Conservation (phyloP, 306 rosid genomes). For the Medicago truncatula region DNA sequence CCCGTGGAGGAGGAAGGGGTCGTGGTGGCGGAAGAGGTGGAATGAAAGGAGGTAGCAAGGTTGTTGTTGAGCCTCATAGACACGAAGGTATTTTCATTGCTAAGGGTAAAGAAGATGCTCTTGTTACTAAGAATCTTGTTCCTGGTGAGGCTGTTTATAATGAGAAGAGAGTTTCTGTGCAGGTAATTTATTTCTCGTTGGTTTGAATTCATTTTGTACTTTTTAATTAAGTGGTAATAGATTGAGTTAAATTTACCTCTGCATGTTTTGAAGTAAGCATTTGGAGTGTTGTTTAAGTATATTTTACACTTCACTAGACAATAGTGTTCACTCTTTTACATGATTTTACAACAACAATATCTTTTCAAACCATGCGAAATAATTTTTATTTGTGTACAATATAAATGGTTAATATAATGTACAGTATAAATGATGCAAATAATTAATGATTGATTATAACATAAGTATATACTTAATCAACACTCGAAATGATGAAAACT, state of each 20-base stretch:
- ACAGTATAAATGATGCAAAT: no score
- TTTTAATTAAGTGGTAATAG: neutral
- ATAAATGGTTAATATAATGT: no score
- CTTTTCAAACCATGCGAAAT: neutral
- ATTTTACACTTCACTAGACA: neutral
- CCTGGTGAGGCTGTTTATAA: slow-evolving; percentile 93
- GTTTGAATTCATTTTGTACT: neutral
- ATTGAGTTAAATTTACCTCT: neutral
- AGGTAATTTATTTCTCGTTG: slow-evolving; percentile 51
- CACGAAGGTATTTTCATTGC: slow-evolving; percentile 90
- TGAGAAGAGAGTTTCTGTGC: slow-evolving; percentile 82
- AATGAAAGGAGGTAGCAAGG: slow-evolving; percentile 58
- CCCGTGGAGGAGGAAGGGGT: slow-evolving; percentile 40
- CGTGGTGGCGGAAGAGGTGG: slow-evolving; percentile 38
- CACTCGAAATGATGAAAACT: no score
- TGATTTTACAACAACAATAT: neutral
- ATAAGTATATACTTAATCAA: no score
- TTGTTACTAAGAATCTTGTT: slow-evolving; percentile 86
- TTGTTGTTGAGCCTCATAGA: slow-evolving; percentile 60
- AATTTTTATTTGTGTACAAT: no score
- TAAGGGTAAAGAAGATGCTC: slow-evolving; percentile 91
- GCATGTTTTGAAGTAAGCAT: neutral
- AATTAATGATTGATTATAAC: no score
- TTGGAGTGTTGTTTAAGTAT: no score
- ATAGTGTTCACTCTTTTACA: neutral